Percentiles rank a stretch among this genome's conserved stretches.
Evolutionary conservation across 441 rosid species (phyloP).

Genomic region (Erodium moschatum): DNA sequence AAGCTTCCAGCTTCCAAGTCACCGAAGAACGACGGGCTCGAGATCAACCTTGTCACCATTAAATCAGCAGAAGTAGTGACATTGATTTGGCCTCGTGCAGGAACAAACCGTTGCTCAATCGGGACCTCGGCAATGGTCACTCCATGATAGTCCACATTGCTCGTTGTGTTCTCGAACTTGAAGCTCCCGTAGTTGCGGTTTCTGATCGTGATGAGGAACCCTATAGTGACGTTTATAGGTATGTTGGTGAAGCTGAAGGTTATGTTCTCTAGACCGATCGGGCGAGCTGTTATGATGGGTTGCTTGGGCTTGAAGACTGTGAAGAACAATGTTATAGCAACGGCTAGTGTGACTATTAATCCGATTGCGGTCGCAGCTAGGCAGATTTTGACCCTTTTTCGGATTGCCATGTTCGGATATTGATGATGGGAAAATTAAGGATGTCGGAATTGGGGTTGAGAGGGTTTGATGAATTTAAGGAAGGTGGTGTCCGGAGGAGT

Average conservation of each 20-base stretch:
- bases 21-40: not conserved
- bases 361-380: not conserved
- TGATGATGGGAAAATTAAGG: not conserved
- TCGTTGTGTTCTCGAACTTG: conserved; percentile 9
- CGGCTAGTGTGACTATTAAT: not conserved
- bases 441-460: not conserved
- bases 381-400: not conserved
- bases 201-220: conserved; percentile 4
- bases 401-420: not conserved
- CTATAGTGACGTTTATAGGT: conserved; percentile 9
- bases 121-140: conserved; percentile 5
- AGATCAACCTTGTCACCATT: conserved; percentile 3
- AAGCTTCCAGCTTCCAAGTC: conserved; percentile 7
- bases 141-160: conserved; percentile 12
- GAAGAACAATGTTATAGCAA: not conserved
- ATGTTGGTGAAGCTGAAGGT: not conserved
- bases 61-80: not conserved
- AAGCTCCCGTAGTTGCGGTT: conserved; percentile 15
- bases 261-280: not conserved
- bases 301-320: conserved; percentile 13
- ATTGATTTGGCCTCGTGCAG: not conserved
- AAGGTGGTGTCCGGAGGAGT: not conserved
- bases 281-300: conserved; percentile 11
- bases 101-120: not conserved
- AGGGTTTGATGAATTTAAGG: not conserved